phyloP scores from a whole-genome alignment of 2,329 filamentous ascomycete species.

The Aphanoascus verrucosus region DNA sequence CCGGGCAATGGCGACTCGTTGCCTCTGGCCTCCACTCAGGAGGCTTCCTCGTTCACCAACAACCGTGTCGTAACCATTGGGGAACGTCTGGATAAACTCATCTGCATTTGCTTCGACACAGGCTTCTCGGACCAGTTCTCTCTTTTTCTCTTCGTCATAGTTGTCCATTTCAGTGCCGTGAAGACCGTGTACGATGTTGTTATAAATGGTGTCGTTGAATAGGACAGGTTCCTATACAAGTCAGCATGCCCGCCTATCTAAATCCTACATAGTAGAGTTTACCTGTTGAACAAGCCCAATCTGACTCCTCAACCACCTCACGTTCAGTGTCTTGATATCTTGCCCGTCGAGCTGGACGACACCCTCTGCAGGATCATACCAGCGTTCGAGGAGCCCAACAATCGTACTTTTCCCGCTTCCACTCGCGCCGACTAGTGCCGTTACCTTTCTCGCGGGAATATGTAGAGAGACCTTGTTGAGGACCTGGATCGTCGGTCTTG shows the following conservation, averaged over 20 bases:
- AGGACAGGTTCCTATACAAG: slow-evolving; percentile 63
- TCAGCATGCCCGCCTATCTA: neutral
- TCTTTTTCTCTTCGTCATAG: slow-evolving; percentile 52
- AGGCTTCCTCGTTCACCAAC: slow-evolving; percentile 80
- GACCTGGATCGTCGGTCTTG: slow-evolving; percentile 35
- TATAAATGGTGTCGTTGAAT: slow-evolving; percentile 68
- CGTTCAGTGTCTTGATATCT: slow-evolving; percentile 41
- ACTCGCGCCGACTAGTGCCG: slow-evolving; percentile 49
- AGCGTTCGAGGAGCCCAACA: slow-evolving; percentile 45
- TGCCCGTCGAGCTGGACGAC: slow-evolving; percentile 39
- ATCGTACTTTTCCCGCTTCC: slow-evolving; percentile 50
- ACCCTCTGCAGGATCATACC: slow-evolving; percentile 48
- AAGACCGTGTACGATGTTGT: slow-evolving; percentile 69
- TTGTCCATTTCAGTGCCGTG: slow-evolving; percentile 63
- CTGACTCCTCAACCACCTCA: slow-evolving; percentile 33
- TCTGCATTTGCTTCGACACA: slow-evolving; percentile 80
- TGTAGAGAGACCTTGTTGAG: slow-evolving; percentile 35
- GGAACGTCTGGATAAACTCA: slow-evolving; percentile 65
- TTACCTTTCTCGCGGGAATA: slow-evolving; percentile 41
- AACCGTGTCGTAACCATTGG: slow-evolving; percentile 74
- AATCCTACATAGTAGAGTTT: neutral
- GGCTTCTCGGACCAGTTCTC: slow-evolving; percentile 57
- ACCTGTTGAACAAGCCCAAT: slow-evolving; percentile 41
- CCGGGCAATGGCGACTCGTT: slow-evolving; percentile 77
- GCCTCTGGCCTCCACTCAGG: slow-evolving; percentile 80